Base-by-base conservation (phyloP, 106 monocot genomes). In the Narthecium ossifragum region DNA sequence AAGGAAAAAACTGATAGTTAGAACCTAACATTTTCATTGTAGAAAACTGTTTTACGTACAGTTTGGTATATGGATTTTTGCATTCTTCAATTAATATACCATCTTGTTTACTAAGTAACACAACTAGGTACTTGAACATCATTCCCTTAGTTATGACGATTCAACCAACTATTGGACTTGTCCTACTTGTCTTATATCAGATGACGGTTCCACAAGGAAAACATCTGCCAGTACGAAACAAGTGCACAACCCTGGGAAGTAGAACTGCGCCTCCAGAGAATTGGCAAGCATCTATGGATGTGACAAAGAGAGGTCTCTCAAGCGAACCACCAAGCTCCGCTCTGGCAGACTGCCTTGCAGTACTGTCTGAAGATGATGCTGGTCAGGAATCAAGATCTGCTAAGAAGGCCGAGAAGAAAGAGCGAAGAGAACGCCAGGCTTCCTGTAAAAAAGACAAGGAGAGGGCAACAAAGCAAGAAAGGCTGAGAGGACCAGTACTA, bases 351-450 rank as follows among this genome's bases (percentile, higher is more conserved):
- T 18, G n/a, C n/a, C n/a, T n/a, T n/a, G n/a, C 43, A 43, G 18
- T 14, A 47, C 6, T 10, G 40, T 26, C 50, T 41, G 39, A 21
- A 65, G 32, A 2, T 24, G 30, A 9, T 4, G 26, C 24, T 23
- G n/a, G 34, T 8, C 13, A 49, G 3, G 17, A 10, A 18, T 46
- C 27, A 29, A 6, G 45, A n/a, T 47, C 39, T 21, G 17, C 59
- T 2, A 50, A 66, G 51, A 64, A 30, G 25, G 21, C 17, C 6
- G 22, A 13, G 14, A 14, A 43, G 43, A 43, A 43, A 43, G 11
- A 23, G 37, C 17, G n/a, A 65, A 31, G 32, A 43, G 33, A 17
- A 68, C 66, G 14, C 0, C 21, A 83, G 53, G 27, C 30, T 31
- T 0, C 34, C 13, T 15, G 8, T 31, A 11, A 62, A 46, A 14